Evolutionary conservation across 768 basidiomycete genomes (phyloP), one percentile per base, ranked within the genome.

Genomic region (Psilocybe tampanensis): DNA sequence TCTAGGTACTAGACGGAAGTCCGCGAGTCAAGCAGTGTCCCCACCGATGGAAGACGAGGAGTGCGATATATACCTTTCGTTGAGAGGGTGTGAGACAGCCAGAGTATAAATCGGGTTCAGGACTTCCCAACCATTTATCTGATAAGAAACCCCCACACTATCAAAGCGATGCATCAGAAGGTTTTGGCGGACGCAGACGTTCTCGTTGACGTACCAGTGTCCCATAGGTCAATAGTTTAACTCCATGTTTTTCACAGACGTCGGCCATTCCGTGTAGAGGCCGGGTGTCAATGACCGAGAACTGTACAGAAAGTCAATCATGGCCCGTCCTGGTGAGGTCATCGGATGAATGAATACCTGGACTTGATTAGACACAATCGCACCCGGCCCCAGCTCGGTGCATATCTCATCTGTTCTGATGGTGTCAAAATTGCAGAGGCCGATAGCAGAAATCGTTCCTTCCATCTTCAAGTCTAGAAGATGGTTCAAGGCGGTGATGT

Each of bases 101-200:
- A 18, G 80, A 76, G 61, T 94, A 94, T 11, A 79, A 74, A 74
- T 92, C 88, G 1, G 92, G 92, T 65, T 89, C 86, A 1, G 83
- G 76, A 56, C 76, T 64, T 49, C 78, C 76, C 13, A 94, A 75
- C 90, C 90, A 94, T 57, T 80, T 80, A 67, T 93, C 90, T 2
- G 90, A 75, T 43, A 94, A 77, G 66, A 94, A 92, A 3, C 91
- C 92, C 8, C 92, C 92, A 63, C 92, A 93, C 92, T 94, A n/a
- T 65, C 0, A 45, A 50, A 47, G 52, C 48, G 49, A 29, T 49
- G 54, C 47, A 32, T 21, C 21, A 41, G 36, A 19, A 47, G 22
- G 36, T 22, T 11, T n/a, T n/a, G n/a, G n/a, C n/a, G n/a, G 43
- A 9, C 26, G 23, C 13, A 19, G 26, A 49, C 51, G 48, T 19